These are phyloP conservation scores for Lanmaoa pseudosensibilis DNA, from an alignment of 768 basidiomycete genomes.

Conservation along the genomic window DNA sequence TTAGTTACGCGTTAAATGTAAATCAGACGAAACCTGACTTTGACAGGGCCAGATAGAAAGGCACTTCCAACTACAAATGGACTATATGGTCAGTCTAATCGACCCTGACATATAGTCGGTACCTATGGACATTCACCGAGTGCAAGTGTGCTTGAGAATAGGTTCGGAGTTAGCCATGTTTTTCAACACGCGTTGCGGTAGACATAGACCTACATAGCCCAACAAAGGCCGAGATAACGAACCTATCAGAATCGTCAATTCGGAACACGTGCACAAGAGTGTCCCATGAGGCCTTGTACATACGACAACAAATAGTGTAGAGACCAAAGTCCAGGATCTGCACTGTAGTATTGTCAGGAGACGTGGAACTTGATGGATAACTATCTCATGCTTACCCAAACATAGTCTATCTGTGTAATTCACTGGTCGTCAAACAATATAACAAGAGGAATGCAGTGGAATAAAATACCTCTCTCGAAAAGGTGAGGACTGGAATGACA, in stretches of 20 bases:
- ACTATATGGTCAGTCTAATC: not conserved
- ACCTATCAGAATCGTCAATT: slow-evolving; percentile 1
- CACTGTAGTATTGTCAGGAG: slow-evolving; percentile 2
- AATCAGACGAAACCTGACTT: not conserved
- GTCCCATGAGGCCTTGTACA: not conserved
- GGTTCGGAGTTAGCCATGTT: not conserved
- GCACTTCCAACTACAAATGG: not conserved
- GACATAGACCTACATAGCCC: slow-evolving; percentile 4
- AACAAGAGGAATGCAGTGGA: too few relatives aligned
- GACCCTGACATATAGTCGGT: not conserved
- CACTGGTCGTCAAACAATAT: not conserved
- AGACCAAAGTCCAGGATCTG: slow-evolving; percentile 16
- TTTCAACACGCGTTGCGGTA: too few relatives aligned
- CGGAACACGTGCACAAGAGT: not conserved
- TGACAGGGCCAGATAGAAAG: slow-evolving; percentile 8
- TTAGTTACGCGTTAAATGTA: not conserved
- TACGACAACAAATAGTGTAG: slow-evolving; percentile 16
- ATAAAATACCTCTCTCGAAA: slow-evolving; percentile 14
- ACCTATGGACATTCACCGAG: slow-evolving; percentile 1
- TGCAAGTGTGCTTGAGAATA: not conserved
- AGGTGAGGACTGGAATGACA: slow-evolving; percentile 10
- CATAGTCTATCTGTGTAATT: slow-evolving; percentile 6
- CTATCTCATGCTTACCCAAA: slow-evolving; percentile 10
- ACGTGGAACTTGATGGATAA: not conserved
- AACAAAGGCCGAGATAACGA: slow-evolving; percentile 16